Conservation (phyloP, 129 eudicot species). For the Ambrosia artemisiifolia region DNA sequence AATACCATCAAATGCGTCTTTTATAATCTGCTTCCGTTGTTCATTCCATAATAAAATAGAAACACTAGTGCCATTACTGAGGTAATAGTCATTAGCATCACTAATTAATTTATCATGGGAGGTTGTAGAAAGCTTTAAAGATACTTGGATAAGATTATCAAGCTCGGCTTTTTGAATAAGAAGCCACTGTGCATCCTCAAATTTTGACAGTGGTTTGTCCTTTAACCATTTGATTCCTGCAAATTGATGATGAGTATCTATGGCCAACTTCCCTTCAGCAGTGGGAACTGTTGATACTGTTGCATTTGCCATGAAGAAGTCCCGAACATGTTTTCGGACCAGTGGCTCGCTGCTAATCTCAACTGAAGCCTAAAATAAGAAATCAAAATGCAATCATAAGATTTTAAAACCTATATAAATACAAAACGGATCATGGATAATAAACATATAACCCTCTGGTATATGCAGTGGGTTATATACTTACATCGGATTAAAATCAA, state of each 20-base stretch:
- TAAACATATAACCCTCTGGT: neutral
- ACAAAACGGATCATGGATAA: neutral
- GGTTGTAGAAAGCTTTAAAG: conserved; percentile 54
- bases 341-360: conserved; percentile 93
- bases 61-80: conserved; percentile 66
- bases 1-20: conserved; percentile 56
- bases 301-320: conserved; percentile 75
- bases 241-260: conserved; percentile 73
- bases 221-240: conserved; percentile 78
- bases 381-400: neutral
- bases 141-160: conserved; percentile 81
- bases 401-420: neutral
- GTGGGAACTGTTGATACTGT: conserved; percentile 85
- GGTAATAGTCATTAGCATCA: conserved; percentile 62
- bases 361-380: conserved; percentile 58
- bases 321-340: conserved; percentile 81
- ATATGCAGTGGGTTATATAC: neutral
- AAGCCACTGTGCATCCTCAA: conserved; percentile 94
- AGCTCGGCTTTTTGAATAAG: conserved; percentile 88
- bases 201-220: conserved; percentile 63
- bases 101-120: conserved; percentile 52
- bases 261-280: conserved; percentile 56
- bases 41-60: conserved; percentile 84
- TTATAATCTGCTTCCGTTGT: conserved; percentile 73
- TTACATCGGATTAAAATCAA: neutral